These are phyloP conservation scores for Withania somnifera DNA, from an alignment of 305 asterid genomes.

Conservation along the genomic window DNA sequence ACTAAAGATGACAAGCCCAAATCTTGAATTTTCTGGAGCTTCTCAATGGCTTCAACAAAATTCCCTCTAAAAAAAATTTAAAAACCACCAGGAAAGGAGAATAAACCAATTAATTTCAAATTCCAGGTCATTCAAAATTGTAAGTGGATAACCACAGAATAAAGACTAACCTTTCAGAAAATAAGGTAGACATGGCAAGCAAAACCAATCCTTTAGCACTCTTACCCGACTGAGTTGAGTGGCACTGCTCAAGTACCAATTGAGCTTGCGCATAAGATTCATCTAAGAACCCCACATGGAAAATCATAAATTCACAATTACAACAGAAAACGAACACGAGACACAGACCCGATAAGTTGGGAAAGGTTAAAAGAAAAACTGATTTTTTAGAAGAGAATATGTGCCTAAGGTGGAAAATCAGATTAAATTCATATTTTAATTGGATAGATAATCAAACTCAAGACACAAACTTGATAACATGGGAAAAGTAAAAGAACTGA, in stretches of 20 bases:
- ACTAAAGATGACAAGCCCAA: slow-evolving; percentile 41
- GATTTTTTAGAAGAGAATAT: background rate
- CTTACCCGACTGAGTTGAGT: slow-evolving; percentile 56
- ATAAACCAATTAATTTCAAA: background rate
- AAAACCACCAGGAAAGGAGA: background rate
- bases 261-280: slow-evolving; percentile 64
- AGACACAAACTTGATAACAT: background rate
- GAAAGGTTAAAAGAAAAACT: background rate
- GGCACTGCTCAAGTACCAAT: slow-evolving; percentile 82
- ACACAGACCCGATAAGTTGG: background rate
- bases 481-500: background rate
- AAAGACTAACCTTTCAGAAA: slow-evolving; percentile 48
- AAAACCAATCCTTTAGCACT: slow-evolving; percentile 67
- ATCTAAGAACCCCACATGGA: slow-evolving; percentile 25
- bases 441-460: background rate
- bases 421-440: background rate
- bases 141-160: background rate
- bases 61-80: slow-evolving; percentile 33
- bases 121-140: background rate
- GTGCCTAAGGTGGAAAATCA: background rate
- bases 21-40: slow-evolving; percentile 48
- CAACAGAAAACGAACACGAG: background rate
- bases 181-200: slow-evolving; percentile 68
- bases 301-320: background rate
- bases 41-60: slow-evolving; percentile 62